Percentiles rank a stretch among this genome's conserved stretches.
These are phyloP conservation scores for Talaromyces sp. DNA, from an alignment of 2,329 filamentous ascomycete species.

Conservation along the genomic window DNA sequence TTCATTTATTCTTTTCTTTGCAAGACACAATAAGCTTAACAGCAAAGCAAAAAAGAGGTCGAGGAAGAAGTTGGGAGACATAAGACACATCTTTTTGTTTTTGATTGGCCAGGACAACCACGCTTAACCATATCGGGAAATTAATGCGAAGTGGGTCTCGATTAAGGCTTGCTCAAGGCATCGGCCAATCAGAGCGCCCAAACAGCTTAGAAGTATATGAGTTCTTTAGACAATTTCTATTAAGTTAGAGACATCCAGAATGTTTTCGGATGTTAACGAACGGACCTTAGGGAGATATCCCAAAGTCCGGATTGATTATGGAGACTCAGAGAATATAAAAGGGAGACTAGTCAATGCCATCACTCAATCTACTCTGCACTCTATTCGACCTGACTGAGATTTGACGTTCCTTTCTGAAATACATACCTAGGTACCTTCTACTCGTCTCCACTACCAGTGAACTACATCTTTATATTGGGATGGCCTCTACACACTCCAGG, in stretches of 20 bases:
- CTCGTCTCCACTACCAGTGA: not conserved
- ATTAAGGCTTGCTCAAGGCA: too few species aligned
- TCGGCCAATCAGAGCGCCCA: not conserved
- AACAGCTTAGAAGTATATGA: not conserved
- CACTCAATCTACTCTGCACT: too few species aligned
- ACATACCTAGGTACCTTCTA: not conserved
- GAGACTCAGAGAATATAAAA: not conserved
- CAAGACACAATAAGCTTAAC: not conserved
- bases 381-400: not conserved
- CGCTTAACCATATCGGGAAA: not conserved
- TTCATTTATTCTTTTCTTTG: not conserved
- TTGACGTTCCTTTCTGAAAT: too few species aligned
- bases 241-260: not conserved
- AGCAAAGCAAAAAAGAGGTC: not conserved
- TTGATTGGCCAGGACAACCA: not conserved
- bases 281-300: constrained; percentile 1
- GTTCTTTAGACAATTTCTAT: not conserved
- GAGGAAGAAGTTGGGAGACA: not conserved
- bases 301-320: not conserved
- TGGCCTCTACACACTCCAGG: constrained; percentile 4
- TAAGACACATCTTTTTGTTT: too few species aligned
- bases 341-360: not conserved
- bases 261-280: not conserved
- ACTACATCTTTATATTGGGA: not conserved
- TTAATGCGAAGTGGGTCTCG: not conserved